Conservation (phyloP, 1,284 basidiomycete genomes). For the Rhodotorula mucilaginosa region DNA sequence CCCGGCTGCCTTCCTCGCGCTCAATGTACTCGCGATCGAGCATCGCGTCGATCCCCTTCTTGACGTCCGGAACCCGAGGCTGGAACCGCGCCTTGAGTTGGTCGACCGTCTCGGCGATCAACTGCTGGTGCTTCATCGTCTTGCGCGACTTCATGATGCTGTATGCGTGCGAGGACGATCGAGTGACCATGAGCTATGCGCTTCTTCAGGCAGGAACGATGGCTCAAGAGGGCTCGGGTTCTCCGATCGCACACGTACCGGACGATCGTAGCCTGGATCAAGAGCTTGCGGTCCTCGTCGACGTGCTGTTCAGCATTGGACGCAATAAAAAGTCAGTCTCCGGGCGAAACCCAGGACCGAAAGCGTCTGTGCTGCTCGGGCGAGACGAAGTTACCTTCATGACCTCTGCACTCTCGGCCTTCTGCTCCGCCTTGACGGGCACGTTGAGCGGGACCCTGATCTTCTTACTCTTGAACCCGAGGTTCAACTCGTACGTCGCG, state of each 20-base stretch:
- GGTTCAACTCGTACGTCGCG: constrained; percentile 75
- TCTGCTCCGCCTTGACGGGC: constrained; percentile 91
- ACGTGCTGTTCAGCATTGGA: constrained; percentile 57
- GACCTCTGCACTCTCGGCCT: constrained; percentile 85
- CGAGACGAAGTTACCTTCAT: constrained; percentile 62
- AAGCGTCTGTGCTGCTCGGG: neutral
- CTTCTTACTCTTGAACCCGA: constrained; percentile 97
- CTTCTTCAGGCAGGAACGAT: neutral
- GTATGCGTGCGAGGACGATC: constrained; percentile 1
- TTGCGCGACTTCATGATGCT: constrained; percentile 97
- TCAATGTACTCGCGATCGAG: constrained; percentile 82
- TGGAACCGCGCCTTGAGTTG: constrained; percentile 86
- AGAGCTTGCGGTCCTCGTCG: constrained; percentile 94
- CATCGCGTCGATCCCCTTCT: constrained; percentile 85
- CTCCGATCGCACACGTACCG: constrained; percentile 57
- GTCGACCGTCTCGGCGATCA: constrained; percentile 87
- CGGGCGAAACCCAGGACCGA: neutral
- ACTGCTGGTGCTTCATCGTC: constrained; percentile 84
- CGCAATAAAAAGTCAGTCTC: no score
- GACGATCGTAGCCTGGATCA: constrained; percentile 96
- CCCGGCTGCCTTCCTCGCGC: constrained; percentile 27
- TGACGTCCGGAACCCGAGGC: constrained; percentile 85
- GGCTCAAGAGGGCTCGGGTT: no score
- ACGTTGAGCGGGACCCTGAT: constrained; percentile 90
- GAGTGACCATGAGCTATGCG: no score